Percentiles rank a stretch among this genome's conserved stretches.
These are phyloP conservation scores for Phialophora expanda DNA, from an alignment of 2,329 filamentous ascomycete genomes.

Conservation along the genomic window DNA sequence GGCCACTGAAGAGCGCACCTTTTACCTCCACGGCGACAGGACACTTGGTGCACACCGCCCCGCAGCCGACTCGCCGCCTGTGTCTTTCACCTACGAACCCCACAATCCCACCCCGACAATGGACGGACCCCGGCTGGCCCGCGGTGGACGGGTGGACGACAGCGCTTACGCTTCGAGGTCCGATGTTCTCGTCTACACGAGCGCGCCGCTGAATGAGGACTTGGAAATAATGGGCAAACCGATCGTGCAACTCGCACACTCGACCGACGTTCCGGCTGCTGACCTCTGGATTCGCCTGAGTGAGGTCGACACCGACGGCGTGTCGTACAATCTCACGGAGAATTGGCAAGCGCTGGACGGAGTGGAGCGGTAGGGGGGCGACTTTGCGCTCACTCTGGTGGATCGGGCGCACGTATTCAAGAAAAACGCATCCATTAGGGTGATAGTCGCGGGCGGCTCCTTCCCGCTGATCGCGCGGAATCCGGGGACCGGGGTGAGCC, in stretches of 20 bases:
- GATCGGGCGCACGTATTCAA: conserved; percentile 6
- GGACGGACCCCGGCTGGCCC: not conserved
- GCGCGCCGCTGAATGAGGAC: not conserved
- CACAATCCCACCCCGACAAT: not conserved
- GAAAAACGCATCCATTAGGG: not conserved
- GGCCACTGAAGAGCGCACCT: not conserved
- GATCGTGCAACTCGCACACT: not conserved
- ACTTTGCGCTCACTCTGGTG: not conserved
- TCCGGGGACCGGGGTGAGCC: not conserved
- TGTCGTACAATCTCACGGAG: not conserved
- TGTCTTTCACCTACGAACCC: not conserved
- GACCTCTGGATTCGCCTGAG: conserved; percentile 2
- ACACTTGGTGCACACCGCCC: not conserved
- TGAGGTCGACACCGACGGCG: not conserved
- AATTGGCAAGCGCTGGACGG: not conserved
- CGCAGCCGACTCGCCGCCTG: not conserved
- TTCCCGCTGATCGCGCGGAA: not conserved
- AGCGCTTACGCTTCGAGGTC: not conserved
- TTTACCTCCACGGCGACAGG: not conserved
- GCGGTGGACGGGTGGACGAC: not conserved
- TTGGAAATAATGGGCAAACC: conserved; percentile 6
- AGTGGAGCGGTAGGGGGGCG: not conserved
- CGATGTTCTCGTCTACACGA: not conserved
- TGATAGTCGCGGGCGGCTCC: not conserved
- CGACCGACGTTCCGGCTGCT: conserved; percentile 4